Conservation (phyloP, 192 early-diverging fungal species). For the Chytriomyces confervae region DNA sequence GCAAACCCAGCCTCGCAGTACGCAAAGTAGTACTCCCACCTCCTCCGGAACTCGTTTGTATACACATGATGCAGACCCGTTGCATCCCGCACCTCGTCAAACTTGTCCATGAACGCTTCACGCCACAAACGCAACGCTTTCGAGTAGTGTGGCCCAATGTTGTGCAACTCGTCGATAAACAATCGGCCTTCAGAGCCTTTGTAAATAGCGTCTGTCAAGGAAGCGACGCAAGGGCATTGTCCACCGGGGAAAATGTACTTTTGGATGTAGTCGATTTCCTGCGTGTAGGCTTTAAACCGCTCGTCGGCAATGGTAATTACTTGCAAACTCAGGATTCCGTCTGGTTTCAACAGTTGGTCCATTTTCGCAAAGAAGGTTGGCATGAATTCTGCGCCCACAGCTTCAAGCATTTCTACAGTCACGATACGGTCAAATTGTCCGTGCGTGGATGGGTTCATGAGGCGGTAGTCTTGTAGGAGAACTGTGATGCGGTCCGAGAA, state of each 20-base stretch:
- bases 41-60: slow-evolving; percentile 68
- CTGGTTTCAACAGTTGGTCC: slow-evolving; percentile 62
- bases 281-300: slow-evolving; percentile 63
- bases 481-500: slow-evolving; percentile 62
- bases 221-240: slow-evolving; percentile 69
- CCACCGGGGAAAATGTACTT: slow-evolving; percentile 82
- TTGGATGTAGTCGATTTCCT: slow-evolving; percentile 70
- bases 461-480: slow-evolving; percentile 72
- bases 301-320: slow-evolving; percentile 76
- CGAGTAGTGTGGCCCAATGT: slow-evolving; percentile 75
- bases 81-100: slow-evolving; percentile 53
- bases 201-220: slow-evolving; percentile 58
- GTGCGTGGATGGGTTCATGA: slow-evolving; percentile 56
- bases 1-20: slow-evolving; percentile 81
- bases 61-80: slow-evolving; percentile 47
- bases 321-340: slow-evolving; percentile 65
- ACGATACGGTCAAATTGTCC: slow-evolving; percentile 72
- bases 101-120: slow-evolving; percentile 62
- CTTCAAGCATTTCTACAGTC: slow-evolving; percentile 77
- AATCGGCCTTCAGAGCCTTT: slow-evolving; percentile 60
- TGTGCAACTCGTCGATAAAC: slow-evolving; percentile 61
- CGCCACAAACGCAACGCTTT: slow-evolving; percentile 74
- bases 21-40: slow-evolving; percentile 83
- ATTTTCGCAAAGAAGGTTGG: slow-evolving; percentile 65
- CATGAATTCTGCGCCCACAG: slow-evolving; percentile 72